Percentiles rank a stretch among this genome's conserved stretches.
phyloP scores from a whole-genome alignment of 306 rosid species.

The Clitoria ternatea region DNA sequence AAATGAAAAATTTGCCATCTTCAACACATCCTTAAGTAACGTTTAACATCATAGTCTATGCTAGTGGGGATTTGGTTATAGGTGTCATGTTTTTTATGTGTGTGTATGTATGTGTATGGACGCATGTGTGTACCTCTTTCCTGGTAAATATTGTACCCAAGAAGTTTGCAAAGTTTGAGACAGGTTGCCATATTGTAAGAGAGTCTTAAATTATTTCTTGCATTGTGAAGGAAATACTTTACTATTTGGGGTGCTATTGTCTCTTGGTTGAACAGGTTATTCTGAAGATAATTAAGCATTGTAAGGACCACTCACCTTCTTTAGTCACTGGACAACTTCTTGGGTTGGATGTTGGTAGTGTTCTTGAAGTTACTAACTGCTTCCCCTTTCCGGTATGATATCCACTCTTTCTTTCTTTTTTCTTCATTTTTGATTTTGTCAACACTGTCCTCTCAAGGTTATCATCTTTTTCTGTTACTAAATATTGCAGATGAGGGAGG shows the following conservation, averaged over 20 bases:
- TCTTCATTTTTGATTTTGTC: not conserved
- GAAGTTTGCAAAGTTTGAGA: not conserved
- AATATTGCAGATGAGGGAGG: conserved; percentile 68
- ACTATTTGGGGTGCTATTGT: not conserved
- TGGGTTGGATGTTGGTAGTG: conserved; percentile 95
- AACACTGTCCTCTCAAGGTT: not conserved
- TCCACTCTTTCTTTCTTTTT: not conserved
- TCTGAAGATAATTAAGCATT: conserved; percentile 93
- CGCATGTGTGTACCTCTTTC: not conserved
- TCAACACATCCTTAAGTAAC: not conserved
- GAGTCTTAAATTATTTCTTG: conserved; percentile 6
- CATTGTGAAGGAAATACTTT: not conserved
- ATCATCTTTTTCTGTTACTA: not conserved
- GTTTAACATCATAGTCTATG: not conserved
- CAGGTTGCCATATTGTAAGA: not conserved
- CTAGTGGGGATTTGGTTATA: not conserved
- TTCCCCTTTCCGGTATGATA: conserved; percentile 87
- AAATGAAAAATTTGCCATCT: too few species aligned
- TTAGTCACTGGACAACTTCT: conserved; percentile 96
- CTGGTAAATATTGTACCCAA: not conserved
- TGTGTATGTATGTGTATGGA: not conserved
- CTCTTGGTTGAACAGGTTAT: conserved; percentile 52
- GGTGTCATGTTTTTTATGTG: not conserved
- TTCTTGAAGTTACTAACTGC: conserved; percentile 97
- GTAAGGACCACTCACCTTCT: conserved; percentile 94